Conservation (phyloP, 352 stramenopile genomes). For the Phytophthora citricola region DNA sequence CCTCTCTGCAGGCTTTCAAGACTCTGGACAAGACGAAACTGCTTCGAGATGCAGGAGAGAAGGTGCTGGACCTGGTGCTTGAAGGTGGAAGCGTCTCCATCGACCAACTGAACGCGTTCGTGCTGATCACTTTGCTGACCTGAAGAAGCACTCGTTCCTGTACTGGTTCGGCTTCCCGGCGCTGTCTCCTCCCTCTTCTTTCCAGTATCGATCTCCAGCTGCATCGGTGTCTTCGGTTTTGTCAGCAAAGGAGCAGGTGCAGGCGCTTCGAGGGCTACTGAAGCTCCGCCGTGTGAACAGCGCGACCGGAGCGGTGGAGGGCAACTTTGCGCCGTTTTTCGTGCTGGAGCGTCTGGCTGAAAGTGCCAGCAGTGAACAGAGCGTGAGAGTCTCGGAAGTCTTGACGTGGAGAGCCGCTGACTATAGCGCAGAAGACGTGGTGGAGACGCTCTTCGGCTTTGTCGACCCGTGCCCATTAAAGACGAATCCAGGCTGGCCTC, state of each 20-base stretch:
- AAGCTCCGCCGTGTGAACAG: slow-evolving; percentile 35
- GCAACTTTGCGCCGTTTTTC: slow-evolving; percentile 73
- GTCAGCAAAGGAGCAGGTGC: slow-evolving; percentile 44
- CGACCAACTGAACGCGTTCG: slow-evolving; percentile 84
- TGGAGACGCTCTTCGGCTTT: slow-evolving; percentile 83
- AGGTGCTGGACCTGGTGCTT: slow-evolving; percentile 49
- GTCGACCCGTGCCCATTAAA: slow-evolving; percentile 85
- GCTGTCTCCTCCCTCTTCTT: slow-evolving; percentile 50
- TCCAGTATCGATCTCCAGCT: slow-evolving; percentile 40
- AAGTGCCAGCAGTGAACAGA: slow-evolving; percentile 4
- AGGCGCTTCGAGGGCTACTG: slow-evolving; percentile 50
- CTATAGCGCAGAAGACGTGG: slow-evolving; percentile 5
- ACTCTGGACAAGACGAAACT: slow-evolving; percentile 82
- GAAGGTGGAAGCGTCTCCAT: slow-evolving; percentile 23
- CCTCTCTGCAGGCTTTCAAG: slow-evolving; percentile 75
- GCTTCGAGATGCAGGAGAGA: slow-evolving; percentile 50
- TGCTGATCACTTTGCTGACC: slow-evolving; percentile 91
- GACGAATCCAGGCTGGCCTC: slow-evolving; percentile 85
- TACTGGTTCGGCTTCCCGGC: slow-evolving; percentile 95
- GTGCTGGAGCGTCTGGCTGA: slow-evolving; percentile 55
- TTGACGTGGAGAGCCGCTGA: slow-evolving; percentile 36
- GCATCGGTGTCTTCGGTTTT: slow-evolving; percentile 42
- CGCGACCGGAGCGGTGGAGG: slow-evolving; percentile 19
- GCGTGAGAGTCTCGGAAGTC: slow-evolving; percentile 41
- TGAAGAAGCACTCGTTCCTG: slow-evolving; percentile 94